Evolutionary conservation across 495 filamentous ascomycete genomes (phyloP), one percentile per base, ranked within the genome.

Genomic region (Penicillium paradoxum): DNA sequence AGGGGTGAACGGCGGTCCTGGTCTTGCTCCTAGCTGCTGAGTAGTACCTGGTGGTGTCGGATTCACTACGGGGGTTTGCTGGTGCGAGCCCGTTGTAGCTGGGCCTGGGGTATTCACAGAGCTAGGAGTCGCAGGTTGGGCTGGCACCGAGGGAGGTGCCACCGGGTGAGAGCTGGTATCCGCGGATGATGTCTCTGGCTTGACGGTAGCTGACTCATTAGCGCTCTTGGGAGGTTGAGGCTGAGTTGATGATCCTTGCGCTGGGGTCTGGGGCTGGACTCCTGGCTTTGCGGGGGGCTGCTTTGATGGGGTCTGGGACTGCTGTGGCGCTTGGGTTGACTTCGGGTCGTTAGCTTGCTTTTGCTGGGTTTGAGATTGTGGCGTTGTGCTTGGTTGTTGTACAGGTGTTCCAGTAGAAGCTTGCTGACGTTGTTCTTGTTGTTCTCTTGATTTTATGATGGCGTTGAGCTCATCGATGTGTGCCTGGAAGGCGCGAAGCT

Each of bases 391-490:
- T 42, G 58, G 38, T 17, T 63, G 53, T 47, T 58, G 53, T 40
- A 53, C 59, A 37, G 54, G 32, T 46, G 58, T 40, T 44, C 49
- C 44, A 53, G 64, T 25, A 53, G 68, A 38, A 43, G 44, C 27
- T 51, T 67, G 60, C 4, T 67, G 66, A 21, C 56, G 60, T 37
- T 64, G 62, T 53, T 71, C 66, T 50, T 70, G 72, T 43, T 73
- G 68, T 40, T 79, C 66, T 60, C 70, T 67, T 10, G 71, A 66
- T 49, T 75, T 73, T 39, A 84, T 74, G 37, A 83, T 79, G 0
- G 72, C 78, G 36, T 89, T 91, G 29, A 99, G 83, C 45, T 91
- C 86, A 61, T 96, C 89, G 54, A 99, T 97, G 48, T 97, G 91
- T 42, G 78, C 75, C 65, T 99, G 95, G 63, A 99, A 99, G 53